phyloP scores from a whole-genome alignment of 2,329 filamentous ascomycete species.

The Volutella citrinella region DNA sequence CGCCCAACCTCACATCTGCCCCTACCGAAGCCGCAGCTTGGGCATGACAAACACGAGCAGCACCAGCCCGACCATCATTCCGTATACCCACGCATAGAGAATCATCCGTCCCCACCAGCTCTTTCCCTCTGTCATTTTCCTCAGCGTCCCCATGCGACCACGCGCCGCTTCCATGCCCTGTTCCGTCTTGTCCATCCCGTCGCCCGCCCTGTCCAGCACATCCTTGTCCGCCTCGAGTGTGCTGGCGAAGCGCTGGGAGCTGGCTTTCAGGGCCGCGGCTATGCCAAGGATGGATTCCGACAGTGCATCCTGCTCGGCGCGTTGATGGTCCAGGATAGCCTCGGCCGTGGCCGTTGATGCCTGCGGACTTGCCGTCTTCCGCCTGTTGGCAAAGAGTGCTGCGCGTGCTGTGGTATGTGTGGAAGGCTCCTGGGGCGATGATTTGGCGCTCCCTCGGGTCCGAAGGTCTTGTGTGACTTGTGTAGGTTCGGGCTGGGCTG shows the following conservation, averaged over 20 bases:
- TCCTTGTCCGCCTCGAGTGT: slow-evolving; percentile 71
- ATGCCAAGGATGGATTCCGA: slow-evolving; percentile 79
- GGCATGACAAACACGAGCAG: slow-evolving; percentile 82
- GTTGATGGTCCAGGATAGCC: slow-evolving; percentile 71
- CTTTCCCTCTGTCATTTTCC: slow-evolving; percentile 80
- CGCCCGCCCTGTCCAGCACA: slow-evolving; percentile 65
- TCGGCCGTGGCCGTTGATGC: slow-evolving; percentile 58
- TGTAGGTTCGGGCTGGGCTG: slow-evolving; percentile 22
- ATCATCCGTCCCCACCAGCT: slow-evolving; percentile 84
- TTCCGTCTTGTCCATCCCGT: slow-evolving; percentile 75
- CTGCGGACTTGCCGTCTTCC: slow-evolving; percentile 33
- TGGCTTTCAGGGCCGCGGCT: slow-evolving; percentile 73
- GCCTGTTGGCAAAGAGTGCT: slow-evolving; percentile 42
- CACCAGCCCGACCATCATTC: slow-evolving; percentile 73
- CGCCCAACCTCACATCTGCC: too few relatives aligned
- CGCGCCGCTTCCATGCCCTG: slow-evolving; percentile 73
- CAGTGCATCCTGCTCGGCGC: slow-evolving; percentile 77
- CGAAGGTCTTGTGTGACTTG: slow-evolving; percentile 35
- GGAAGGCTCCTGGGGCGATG: slow-evolving; percentile 17
- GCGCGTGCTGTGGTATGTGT: slow-evolving; percentile 38
- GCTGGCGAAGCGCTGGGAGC: slow-evolving; percentile 67
- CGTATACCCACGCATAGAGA: slow-evolving; percentile 81
- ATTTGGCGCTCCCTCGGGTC: slow-evolving; percentile 24
- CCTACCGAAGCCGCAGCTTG: slow-evolving; percentile 80
- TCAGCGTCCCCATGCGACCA: slow-evolving; percentile 72